phyloP scores from a whole-genome alignment of 805 yeast species.

The Spathaspora gorwiae region DNA sequence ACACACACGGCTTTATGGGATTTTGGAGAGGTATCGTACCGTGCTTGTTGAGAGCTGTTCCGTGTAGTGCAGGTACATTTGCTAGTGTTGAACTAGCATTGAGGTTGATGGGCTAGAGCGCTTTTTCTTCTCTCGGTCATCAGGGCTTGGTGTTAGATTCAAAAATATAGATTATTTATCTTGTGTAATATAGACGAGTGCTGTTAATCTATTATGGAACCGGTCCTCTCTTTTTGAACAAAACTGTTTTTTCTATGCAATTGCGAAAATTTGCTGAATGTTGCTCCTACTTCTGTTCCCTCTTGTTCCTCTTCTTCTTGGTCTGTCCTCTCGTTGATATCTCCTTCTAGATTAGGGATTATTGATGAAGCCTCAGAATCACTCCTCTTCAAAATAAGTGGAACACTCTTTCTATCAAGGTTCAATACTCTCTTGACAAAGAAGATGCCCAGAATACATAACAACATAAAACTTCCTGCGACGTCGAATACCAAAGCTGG shows the following conservation, averaged over 20 bases:
- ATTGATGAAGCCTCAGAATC: conserved; percentile 11
- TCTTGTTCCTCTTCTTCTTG: no score
- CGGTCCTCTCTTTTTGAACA: conserved; percentile 9
- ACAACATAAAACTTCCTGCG: conserved; percentile 10
- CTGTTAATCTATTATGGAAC: not conserved
- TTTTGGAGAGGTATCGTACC: conserved; percentile 64
- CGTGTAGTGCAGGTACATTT: conserved; percentile 71
- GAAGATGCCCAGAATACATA: conserved; percentile 9
- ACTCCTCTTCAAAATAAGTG: conserved; percentile 9
- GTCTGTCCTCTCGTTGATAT: no score
- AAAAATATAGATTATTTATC: no score
- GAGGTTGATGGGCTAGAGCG: conserved; percentile 44
- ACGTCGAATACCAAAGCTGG: conserved; percentile 27
- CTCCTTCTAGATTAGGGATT: no score
- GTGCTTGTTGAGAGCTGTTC: conserved; percentile 55
- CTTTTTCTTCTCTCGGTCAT: no score
- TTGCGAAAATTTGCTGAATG: conserved; percentile 4
- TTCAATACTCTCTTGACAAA: conserved; percentile 15
- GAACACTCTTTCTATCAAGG: conserved; percentile 8
- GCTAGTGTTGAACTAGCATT: conserved; percentile 70
- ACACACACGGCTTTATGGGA: conserved; percentile 43
- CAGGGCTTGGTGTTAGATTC: no score
- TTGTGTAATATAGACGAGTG: no score
- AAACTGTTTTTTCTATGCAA: conserved; percentile 17
- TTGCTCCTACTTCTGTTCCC: no score